Evolutionary conservation across 768 basidiomycete genomes (phyloP), one percentile per base, ranked within the genome.

Genomic region (Lactarius quietus): DNA sequence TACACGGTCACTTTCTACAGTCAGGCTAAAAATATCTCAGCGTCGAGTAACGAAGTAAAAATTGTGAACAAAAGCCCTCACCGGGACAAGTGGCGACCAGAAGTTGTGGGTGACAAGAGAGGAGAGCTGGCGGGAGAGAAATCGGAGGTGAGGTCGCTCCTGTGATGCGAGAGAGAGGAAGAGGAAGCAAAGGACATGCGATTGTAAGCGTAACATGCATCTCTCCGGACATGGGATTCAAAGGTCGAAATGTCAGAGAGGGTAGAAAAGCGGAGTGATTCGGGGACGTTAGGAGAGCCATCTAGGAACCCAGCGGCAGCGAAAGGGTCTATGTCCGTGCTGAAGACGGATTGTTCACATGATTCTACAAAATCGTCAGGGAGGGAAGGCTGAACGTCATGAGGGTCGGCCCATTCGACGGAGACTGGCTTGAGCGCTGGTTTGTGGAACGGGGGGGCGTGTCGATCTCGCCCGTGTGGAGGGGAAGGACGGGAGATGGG

Each of bases 311-410:
- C 78, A 52, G 79, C 78, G 23, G 82, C 79, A 31, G 84, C 85
- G 70, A 89, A 88, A 6, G 87, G 87, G 76, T 89, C 87, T 8
- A 77, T 64, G 69, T 89, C 88, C 12, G 86, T 78, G 4, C 86
- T 86, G 60, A 88, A 72, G 62, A 89, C 75, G 2, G 88, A 88
- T 45, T 82, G 80, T 73, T 52, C 65, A 65, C 58, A 77, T 69
- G 68, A 73, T 70, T 61, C 71, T 61, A 26, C 69, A 65, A 33
- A 69, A 20, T 67, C 67, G 69, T 88, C 86, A 20, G 78, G 74
- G 20, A 43, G 45, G 6, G 87, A 86, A 4, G 86, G 86, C 48
- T 75, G 74, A 9, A 85, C 84, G 64, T 82, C 83, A 36, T 79
- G 73, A 28, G 85, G 82, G 71, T 86, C 84, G 51, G 80, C 80